Evolutionary conservation across 2,329 filamentous ascomycete species (phyloP).

Genomic region (Conoideocrella luteorostrata): DNA sequence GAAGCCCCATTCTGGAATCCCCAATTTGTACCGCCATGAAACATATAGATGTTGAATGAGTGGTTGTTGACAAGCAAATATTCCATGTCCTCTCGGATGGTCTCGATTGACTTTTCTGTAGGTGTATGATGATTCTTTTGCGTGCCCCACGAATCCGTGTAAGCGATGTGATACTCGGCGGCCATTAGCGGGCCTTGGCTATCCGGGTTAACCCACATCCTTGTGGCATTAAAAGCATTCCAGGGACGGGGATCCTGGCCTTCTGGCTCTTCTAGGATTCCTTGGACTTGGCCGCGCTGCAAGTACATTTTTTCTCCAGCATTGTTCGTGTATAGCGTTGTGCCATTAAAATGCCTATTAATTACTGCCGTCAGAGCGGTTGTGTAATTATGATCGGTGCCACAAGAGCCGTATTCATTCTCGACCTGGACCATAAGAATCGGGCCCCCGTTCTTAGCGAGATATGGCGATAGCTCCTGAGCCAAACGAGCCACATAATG

Average conservation of each 20-base stretch:
- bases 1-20: constrained; percentile 40
- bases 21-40: constrained; percentile 47
- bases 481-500: constrained; percentile 26
- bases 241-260: constrained; percentile 37
- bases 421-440: constrained; percentile 46
- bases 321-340: constrained; percentile 43
- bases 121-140: no score
- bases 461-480: constrained; percentile 28
- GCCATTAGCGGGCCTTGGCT: no score
- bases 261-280: constrained; percentile 39
- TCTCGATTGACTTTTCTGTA: no score
- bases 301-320: constrained; percentile 37
- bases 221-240: no score
- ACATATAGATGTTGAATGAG: constrained; percentile 45
- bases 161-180: no score
- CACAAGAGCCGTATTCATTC: constrained; percentile 46
- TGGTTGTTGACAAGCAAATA: constrained; percentile 17
- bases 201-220: no score
- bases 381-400: constrained; percentile 38
- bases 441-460: constrained; percentile 36
- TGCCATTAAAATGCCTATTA: constrained; percentile 40
- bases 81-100: constrained; percentile 14
- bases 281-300: constrained; percentile 34
- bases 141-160: no score
- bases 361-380: no score